These are phyloP conservation scores for Mortierella sp. DNA, from an alignment of 371 early-diverging fungal genomes.

Conservation along the genomic window DNA sequence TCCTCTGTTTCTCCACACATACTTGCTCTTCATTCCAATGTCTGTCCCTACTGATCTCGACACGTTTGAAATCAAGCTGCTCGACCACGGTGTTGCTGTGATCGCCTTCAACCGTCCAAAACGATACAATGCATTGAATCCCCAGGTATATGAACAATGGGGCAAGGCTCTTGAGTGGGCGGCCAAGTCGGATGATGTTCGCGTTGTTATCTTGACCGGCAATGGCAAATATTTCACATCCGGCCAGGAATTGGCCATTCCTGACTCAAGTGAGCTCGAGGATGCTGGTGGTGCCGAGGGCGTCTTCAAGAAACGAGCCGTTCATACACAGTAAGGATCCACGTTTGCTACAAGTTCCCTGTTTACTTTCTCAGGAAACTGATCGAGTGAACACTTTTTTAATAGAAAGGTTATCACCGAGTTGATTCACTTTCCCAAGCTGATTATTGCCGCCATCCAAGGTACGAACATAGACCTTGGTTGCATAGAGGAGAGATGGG, in stretches of 20 bases:
- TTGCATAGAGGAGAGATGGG: no score
- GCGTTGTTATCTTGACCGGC: conserved; percentile 73
- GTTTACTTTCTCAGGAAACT: neutral
- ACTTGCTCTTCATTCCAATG: conserved; percentile 11
- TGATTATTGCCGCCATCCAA: conserved; percentile 79
- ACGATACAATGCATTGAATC: conserved; percentile 70
- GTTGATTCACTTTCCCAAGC: conserved; percentile 75
- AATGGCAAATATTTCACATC: conserved; percentile 74
- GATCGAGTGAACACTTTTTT: no score
- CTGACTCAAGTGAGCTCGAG: conserved; percentile 52
- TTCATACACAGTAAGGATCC: conserved; percentile 32
- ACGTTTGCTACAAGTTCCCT: neutral
- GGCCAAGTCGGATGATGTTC: conserved; percentile 60
- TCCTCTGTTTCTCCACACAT: neutral
- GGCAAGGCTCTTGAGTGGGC: conserved; percentile 67
- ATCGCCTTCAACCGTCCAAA: conserved; percentile 76
- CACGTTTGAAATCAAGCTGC: conserved; percentile 62
- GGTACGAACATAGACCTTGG: conserved; percentile 52
- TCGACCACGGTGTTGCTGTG: conserved; percentile 67
- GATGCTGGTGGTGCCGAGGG: conserved; percentile 15
- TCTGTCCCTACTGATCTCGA: conserved; percentile 58
- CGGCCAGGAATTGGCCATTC: conserved; percentile 68
- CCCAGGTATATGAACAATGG: conserved; percentile 77
- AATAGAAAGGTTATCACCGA: conserved; percentile 62
- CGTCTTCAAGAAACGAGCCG: conserved; percentile 28